phyloP scores from a whole-genome alignment of 495 filamentous ascomycete genomes.

The Neurospora cerealis region DNA sequence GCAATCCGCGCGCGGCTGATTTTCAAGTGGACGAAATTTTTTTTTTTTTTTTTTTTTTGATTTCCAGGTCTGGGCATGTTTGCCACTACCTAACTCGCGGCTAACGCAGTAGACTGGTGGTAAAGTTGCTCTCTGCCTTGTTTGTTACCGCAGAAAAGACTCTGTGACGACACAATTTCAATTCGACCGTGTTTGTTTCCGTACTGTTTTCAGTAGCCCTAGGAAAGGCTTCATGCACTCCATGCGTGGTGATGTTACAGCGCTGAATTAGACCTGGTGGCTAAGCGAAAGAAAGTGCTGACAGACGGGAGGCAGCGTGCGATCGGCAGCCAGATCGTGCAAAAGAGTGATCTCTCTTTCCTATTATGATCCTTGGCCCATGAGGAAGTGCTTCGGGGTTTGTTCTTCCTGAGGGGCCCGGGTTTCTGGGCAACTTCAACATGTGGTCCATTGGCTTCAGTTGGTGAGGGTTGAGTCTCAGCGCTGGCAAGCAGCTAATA shows the following conservation, averaged over 20 bases:
- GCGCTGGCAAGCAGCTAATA: neutral
- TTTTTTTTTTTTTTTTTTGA: neutral
- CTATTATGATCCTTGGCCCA: neutral
- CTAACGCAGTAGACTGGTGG: neutral
- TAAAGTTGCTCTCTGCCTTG: neutral
- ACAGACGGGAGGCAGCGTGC: neutral
- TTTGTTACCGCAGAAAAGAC: neutral
- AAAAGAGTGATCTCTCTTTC: neutral
- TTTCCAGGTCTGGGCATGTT: neutral
- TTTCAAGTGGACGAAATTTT: neutral
- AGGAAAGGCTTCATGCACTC: neutral
- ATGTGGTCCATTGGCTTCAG: neutral
- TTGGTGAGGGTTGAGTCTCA: neutral
- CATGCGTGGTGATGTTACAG: neutral
- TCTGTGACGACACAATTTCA: too few species aligned
- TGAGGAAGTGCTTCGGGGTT: neutral
- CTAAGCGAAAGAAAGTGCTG: neutral
- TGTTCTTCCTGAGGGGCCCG: neutral
- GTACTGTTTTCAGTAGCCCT: neutral
- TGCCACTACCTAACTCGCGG: neutral
- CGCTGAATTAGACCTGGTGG: neutral
- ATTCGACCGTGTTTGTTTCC: neutral
- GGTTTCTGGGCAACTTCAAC: neutral
- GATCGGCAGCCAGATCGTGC: neutral
- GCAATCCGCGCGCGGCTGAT: neutral